Conservation (phyloP, 2,329 filamentous ascomycete species). For the Xylariaceae sp. region DNA sequence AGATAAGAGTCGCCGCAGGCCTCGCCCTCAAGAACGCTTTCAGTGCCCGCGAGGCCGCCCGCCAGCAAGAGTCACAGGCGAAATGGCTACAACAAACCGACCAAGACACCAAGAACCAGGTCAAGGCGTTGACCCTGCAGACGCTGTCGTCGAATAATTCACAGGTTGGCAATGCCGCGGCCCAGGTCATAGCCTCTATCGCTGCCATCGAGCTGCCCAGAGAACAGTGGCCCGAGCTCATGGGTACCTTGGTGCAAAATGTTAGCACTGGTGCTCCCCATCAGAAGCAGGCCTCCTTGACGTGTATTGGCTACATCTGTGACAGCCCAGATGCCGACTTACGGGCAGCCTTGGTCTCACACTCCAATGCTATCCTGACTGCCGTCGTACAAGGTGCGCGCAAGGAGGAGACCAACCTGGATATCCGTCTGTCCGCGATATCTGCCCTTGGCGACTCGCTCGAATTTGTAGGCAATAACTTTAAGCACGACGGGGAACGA, state of each 20-base stretch:
- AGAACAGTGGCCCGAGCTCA: constrained; percentile 88
- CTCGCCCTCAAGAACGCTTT: constrained; percentile 98
- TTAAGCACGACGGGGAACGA: constrained; percentile 96
- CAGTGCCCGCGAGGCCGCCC: constrained; percentile 81
- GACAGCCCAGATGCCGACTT: constrained; percentile 89
- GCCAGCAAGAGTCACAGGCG: constrained; percentile 82
- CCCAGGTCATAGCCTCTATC: constrained; percentile 92
- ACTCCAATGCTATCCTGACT: constrained; percentile 96
- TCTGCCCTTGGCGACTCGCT: constrained; percentile 92
- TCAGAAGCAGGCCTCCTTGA: constrained; percentile 90
- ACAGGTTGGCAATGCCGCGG: constrained; percentile 81
- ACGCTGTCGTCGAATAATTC: constrained; percentile 74
- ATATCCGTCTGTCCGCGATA: constrained; percentile 89
- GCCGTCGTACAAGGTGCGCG: constrained; percentile 95
- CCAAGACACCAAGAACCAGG: constrained; percentile 72
- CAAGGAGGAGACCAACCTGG: constrained; percentile 87
- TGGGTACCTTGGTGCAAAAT: constrained; percentile 84
- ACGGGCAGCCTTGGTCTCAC: constrained; percentile 69
- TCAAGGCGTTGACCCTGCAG: constrained; percentile 87
- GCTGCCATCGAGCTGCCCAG: constrained; percentile 91
- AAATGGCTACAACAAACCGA: constrained; percentile 88
- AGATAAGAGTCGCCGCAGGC: constrained; percentile 90
- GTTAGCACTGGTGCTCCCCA: constrained; percentile 81
- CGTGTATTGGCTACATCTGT: constrained; percentile 97
- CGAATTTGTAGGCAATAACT: constrained; percentile 96